Percentiles rank a stretch among this genome's conserved stretches.
These are phyloP conservation scores for Candida incommunis DNA, from an alignment of 805 yeast species.

Conservation along the genomic window DNA sequence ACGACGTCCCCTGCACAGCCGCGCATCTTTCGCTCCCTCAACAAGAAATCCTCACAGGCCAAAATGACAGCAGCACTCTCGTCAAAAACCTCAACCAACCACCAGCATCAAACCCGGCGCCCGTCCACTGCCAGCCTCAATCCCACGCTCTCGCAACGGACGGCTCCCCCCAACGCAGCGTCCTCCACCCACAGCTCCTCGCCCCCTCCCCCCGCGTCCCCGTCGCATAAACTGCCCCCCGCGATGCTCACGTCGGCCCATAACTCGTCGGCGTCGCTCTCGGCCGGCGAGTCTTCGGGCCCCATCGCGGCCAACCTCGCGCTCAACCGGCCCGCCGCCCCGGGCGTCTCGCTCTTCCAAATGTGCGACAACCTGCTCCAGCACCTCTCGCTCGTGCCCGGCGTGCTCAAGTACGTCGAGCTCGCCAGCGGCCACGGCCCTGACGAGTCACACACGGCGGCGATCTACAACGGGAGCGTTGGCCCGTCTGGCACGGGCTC, in stretches of 20 bases:
- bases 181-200: neutral
- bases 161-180: too few species aligned
- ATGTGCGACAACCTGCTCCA: constrained; percentile 12
- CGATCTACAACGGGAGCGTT: constrained; percentile 59
- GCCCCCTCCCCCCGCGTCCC: neutral
- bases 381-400: constrained; percentile 14
- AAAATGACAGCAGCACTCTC: neutral
- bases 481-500: constrained; percentile 42
- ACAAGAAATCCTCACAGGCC: constrained; percentile 1
- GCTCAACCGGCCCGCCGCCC: constrained; percentile 11
- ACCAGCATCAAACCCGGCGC: neutral
- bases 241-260: neutral
- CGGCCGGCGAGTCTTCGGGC: neutral
- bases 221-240: neutral
- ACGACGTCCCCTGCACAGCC: neutral
- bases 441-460: constrained; percentile 24
- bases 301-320: constrained; percentile 5
- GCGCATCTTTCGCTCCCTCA: constrained; percentile 1
- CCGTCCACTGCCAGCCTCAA: too few species aligned
- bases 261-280: constrained; percentile 1
- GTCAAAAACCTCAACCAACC: neutral
- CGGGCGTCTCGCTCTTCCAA: constrained; percentile 15
- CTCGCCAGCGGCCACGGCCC: constrained; percentile 10
- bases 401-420: constrained; percentile 8
- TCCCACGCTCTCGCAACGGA: too few species aligned